Conservation (phyloP, 2,329 filamentous ascomycete genomes). For the Colletotrichum ledebouriae region DNA sequence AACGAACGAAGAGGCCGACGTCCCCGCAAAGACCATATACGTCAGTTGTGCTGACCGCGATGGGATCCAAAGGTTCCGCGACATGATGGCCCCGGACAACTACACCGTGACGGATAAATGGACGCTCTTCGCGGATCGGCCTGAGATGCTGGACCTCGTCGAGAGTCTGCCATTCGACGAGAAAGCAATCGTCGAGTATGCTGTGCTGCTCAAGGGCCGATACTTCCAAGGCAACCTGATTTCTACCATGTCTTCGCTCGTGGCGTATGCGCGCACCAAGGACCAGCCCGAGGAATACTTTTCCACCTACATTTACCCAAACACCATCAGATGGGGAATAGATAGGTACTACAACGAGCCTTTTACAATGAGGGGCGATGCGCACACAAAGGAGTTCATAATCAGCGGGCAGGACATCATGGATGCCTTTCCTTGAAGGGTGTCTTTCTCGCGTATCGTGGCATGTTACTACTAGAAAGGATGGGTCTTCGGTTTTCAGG, state of each 20-base stretch:
- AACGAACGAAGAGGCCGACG: not conserved
- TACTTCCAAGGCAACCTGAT: conserved; percentile 18
- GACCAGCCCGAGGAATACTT: conserved; percentile 8
- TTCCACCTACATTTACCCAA: not conserved
- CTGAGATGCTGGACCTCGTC: conserved; percentile 1
- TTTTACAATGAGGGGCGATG: conserved; percentile 7
- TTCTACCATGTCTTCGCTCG: conserved; percentile 15
- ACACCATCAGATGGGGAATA: conserved; percentile 4
- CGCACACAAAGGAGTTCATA: conserved; percentile 7
- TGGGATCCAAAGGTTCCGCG: conserved; percentile 11
- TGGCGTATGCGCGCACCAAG: conserved; percentile 5
- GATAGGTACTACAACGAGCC: conserved; percentile 4
- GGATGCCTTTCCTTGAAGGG: not conserved
- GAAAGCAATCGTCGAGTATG: conserved; percentile 4
- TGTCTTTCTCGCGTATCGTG: not conserved
- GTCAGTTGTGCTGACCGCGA: conserved; percentile 4
- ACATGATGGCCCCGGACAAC: conserved; percentile 6
- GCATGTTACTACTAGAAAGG: not conserved
- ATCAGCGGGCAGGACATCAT: not conserved
- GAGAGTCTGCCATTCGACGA: conserved; percentile 3
- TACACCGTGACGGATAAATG: conserved; percentile 21
- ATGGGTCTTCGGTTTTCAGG: no score
- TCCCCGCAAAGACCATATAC: not conserved
- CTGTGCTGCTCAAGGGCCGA: not conserved
- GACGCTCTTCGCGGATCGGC: conserved; percentile 16